Percentiles rank a stretch among this genome's conserved stretches.
These are phyloP conservation scores for Botrytis elliptica DNA, from an alignment of 2,329 filamentous ascomycete genomes.

Conservation along the genomic window DNA sequence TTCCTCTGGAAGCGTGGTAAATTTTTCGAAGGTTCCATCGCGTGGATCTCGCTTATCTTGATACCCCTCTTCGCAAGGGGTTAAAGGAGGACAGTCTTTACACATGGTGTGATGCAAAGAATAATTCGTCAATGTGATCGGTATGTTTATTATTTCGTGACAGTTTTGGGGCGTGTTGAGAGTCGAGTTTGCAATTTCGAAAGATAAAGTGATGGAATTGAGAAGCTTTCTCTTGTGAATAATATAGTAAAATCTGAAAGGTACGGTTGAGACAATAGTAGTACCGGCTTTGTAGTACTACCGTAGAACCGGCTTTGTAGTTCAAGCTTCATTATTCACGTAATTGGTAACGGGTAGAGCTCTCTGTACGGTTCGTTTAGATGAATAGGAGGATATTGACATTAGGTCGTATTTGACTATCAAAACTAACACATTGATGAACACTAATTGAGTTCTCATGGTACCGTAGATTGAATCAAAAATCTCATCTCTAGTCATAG, in stretches of 20 bases:
- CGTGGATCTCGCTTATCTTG: not conserved
- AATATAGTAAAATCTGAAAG: not conserved
- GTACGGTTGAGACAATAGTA: not conserved
- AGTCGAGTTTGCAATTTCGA: not conserved
- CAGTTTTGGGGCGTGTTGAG: not conserved
- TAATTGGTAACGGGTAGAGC: not conserved
- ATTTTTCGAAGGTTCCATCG: not conserved
- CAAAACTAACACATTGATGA: not conserved
- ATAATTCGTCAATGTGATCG: not conserved
- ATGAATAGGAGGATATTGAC: not conserved
- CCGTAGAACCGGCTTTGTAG: not conserved
- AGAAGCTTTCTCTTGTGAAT: not conserved
- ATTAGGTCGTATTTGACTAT: too few relatives aligned
- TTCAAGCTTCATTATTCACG: too few relatives aligned
- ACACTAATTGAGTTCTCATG: not conserved
- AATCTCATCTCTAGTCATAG: accelerated
- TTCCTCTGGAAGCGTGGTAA: not conserved
- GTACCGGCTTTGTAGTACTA: not conserved
- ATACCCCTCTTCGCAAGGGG: not conserved
- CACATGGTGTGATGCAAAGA: not conserved
- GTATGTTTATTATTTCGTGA: too few relatives aligned
- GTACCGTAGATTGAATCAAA: not conserved
- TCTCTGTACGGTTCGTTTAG: not conserved
- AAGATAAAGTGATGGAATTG: not conserved
- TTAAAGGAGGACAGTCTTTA: not conserved